phyloP scores from a whole-genome alignment of 163 green algal genomes.

The Scenedesmus sp. region DNA sequence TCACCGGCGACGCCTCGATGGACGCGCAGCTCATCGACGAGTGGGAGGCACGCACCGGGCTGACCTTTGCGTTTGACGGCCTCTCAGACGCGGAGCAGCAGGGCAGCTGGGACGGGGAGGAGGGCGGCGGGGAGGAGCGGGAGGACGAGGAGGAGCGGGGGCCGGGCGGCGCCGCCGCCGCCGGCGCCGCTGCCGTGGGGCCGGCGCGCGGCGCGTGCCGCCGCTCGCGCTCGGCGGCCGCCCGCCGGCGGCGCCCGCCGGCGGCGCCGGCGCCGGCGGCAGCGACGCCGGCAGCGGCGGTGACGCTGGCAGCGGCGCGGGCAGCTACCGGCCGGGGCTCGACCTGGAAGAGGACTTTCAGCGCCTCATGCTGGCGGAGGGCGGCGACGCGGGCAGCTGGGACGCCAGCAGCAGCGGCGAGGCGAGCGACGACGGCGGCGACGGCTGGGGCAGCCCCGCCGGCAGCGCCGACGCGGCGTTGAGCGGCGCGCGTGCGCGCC shows the following conservation, averaged over 20 bases:
- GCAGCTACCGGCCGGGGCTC: slow-evolving; percentile 14
- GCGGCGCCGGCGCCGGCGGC: neutral
- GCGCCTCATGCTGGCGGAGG: neutral
- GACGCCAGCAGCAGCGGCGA: neutral
- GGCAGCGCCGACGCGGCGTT: neutral
- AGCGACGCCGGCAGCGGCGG: neutral
- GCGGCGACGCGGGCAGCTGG: neutral
- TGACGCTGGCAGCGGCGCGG: neutral
- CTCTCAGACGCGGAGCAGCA: slow-evolving; percentile 2
- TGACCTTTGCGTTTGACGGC: slow-evolving; percentile 1
- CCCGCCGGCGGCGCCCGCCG: too few relatives aligned
- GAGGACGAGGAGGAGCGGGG: too few relatives aligned
- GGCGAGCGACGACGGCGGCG: neutral
- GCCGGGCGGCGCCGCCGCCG: too few relatives aligned
- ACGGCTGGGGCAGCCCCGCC: neutral
- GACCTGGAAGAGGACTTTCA: slow-evolving; percentile 42
- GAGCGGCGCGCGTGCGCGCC: neutral
- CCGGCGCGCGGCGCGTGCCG: too few relatives aligned
- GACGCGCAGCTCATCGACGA: neutral
- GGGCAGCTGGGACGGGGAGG: too few relatives aligned
- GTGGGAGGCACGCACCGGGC: slow-evolving; percentile 10
- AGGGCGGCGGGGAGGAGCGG: too few relatives aligned
- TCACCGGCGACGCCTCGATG: slow-evolving; percentile 4
- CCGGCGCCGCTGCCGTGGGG: too few relatives aligned
- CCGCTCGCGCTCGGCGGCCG: too few relatives aligned